Percentiles rank a stretch among this genome's conserved stretches.
Evolutionary conservation across 1,284 basidiomycete species (phyloP).

Genomic region (Lentinus polychrous): DNA sequence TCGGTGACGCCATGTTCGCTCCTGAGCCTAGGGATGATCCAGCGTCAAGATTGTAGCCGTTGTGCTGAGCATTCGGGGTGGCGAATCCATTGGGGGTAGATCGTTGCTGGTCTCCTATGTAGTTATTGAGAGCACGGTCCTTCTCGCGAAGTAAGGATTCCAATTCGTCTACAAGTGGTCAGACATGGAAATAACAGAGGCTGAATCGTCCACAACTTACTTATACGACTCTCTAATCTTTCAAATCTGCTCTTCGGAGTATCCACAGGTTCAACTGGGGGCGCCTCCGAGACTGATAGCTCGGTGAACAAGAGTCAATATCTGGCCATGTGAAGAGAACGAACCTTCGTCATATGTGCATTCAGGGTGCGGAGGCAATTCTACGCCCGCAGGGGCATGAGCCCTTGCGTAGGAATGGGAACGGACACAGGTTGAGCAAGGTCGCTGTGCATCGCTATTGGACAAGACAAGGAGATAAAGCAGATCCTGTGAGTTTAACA

Average conservation of each 20-base stretch:
- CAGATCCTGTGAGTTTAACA: constrained; percentile 9
- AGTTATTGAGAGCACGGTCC: constrained; percentile 16
- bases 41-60: background rate
- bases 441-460: constrained; percentile 39
- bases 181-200: background rate
- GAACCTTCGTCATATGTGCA: constrained; percentile 65
- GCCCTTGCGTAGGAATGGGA: constrained; percentile 57
- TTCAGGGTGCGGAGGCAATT: constrained; percentile 46
- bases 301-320: background rate
- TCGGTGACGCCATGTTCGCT: background rate
- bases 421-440: constrained; percentile 61
- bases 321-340: constrained; percentile 6
- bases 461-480: background rate
- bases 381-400: constrained; percentile 47
- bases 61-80: background rate
- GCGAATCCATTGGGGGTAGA: background rate
- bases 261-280: constrained; percentile 30
- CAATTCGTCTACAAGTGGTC: constrained; percentile 46
- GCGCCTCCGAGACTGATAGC: constrained; percentile 31
- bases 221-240: constrained; percentile 56
- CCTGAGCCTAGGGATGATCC: background rate
- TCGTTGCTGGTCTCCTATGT: background rate
- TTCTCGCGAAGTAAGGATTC: constrained; percentile 41
- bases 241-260: constrained; percentile 54
- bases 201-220: constrained; percentile 33